Evolutionary conservation across 2,329 filamentous ascomycete genomes (phyloP).

Genomic region (Aspergillus melleus): DNA sequence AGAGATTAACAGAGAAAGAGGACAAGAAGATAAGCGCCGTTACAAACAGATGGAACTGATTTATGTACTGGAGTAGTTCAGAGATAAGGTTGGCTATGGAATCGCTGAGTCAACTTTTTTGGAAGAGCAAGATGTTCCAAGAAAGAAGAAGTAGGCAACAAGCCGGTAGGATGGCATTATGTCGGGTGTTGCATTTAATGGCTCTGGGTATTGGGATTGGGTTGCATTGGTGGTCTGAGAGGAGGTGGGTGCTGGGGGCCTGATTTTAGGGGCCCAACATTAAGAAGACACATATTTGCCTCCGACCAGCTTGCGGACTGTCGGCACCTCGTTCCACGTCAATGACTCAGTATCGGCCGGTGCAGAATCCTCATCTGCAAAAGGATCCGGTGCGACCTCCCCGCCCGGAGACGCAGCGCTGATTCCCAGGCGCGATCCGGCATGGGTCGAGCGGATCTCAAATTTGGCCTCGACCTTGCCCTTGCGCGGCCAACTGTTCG

Average conservation of each 20-base stretch:
- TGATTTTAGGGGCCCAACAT: neutral
- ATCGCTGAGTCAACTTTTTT: slow-evolving; percentile 4
- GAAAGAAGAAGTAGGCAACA: slow-evolving; percentile 5
- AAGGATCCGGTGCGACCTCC: slow-evolving; percentile 44
- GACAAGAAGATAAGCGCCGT: neutral
- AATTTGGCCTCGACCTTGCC: slow-evolving; percentile 82
- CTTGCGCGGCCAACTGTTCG: slow-evolving; percentile 67
- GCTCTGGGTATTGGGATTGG: neutral
- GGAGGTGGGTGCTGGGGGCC: neutral
- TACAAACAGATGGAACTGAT: neutral
- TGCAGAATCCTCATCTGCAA: slow-evolving; percentile 46
- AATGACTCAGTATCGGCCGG: slow-evolving; percentile 27
- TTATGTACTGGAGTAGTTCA: neutral
- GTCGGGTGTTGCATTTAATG: neutral
- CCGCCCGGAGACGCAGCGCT: slow-evolving; percentile 33
- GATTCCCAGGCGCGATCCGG: slow-evolving; percentile 67
- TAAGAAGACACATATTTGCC: slow-evolving; percentile 70
- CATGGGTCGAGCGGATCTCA: slow-evolving; percentile 62
- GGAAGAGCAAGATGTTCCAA: slow-evolving; percentile 10
- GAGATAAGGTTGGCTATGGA: neutral
- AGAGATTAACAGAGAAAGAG: neutral
- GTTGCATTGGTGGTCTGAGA: neutral
- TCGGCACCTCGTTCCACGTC: slow-evolving; percentile 67
- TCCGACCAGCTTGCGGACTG: slow-evolving; percentile 67
- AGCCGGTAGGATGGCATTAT: neutral